Percentiles rank a stretch among this genome's conserved stretches.
phyloP scores from a whole-genome alignment of 2,329 filamentous ascomycete species.

The Chaetomium sp. region DNA sequence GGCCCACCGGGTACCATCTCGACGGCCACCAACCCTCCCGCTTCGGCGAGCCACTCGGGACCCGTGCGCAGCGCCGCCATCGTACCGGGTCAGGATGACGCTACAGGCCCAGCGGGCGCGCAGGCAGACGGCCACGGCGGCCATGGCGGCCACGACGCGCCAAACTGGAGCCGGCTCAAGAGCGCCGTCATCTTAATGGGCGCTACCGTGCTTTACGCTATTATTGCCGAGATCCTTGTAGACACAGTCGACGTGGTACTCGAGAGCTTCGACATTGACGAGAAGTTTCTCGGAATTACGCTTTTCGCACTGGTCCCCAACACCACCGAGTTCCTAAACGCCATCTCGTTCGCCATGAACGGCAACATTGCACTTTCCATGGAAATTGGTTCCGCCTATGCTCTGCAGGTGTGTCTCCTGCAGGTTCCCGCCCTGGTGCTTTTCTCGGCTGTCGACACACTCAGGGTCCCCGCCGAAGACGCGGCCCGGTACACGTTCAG shows the following conservation, averaged over 20 bases:
- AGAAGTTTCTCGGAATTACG: constrained; percentile 96
- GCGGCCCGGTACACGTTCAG: constrained; percentile 69
- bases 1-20: constrained; percentile 24
- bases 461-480: constrained; percentile 44
- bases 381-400: constrained; percentile 98
- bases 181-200: constrained; percentile 85
- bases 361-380: constrained; percentile 98
- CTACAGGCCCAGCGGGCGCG: constrained; percentile 44
- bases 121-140: constrained; percentile 62
- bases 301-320: constrained; percentile 96
- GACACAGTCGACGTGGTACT: constrained; percentile 97
- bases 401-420: constrained; percentile 90
- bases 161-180: constrained; percentile 94
- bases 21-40: constrained; percentile 27
- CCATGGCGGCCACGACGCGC: constrained; percentile 88
- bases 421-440: constrained; percentile 92
- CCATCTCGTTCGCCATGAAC: constrained; percentile 99
- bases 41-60: constrained; percentile 35
- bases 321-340: constrained; percentile 97
- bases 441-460: constrained; percentile 75
- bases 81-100: constrained; percentile 52
- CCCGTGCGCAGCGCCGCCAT: constrained; percentile 43
- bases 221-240: constrained; percentile 95
- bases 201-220: constrained; percentile 89
- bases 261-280: constrained; percentile 85